phyloP scores from a whole-genome alignment of 768 basidiomycete genomes.

The Termitomyces sp. region DNA sequence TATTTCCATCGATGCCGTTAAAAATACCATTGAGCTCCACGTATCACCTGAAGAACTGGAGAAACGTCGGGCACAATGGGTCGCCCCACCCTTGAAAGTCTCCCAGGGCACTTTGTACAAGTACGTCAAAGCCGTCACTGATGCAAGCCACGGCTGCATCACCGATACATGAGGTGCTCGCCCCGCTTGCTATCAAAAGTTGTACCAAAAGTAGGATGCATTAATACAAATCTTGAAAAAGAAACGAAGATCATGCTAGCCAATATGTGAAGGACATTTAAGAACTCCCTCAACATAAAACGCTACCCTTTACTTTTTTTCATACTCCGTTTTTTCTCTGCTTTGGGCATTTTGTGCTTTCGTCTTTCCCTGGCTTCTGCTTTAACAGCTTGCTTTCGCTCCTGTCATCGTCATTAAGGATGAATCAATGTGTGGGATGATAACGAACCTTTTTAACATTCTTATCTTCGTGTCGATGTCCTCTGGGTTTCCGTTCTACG shows the following conservation, averaged over 20 bases:
- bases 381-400: constrained; percentile 88
- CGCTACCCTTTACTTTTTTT: constrained; percentile 48
- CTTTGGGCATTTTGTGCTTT: constrained; percentile 93
- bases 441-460: constrained; percentile 80
- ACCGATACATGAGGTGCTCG: constrained; percentile 64
- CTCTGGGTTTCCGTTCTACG: constrained; percentile 63
- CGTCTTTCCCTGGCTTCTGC: constrained; percentile 85
- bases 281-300: background rate
- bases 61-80: constrained; percentile 70
- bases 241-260: background rate
- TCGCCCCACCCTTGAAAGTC: constrained; percentile 82
- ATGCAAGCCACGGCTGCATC: constrained; percentile 92
- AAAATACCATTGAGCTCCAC: constrained; percentile 77
- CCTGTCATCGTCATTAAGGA: constrained; percentile 43
- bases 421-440: background rate
- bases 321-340: constrained; percentile 86
- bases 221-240: background rate
- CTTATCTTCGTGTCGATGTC: constrained; percentile 91
- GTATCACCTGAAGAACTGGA: constrained; percentile 81
- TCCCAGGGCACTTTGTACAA: constrained; percentile 83
- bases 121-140: constrained; percentile 83
- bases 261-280: background rate
- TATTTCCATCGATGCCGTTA: constrained; percentile 85
- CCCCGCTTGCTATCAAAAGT: background rate
- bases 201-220: constrained; percentile 7